Conservation (phyloP, 768 basidiomycete species). For the Kwoniella pini region DNA sequence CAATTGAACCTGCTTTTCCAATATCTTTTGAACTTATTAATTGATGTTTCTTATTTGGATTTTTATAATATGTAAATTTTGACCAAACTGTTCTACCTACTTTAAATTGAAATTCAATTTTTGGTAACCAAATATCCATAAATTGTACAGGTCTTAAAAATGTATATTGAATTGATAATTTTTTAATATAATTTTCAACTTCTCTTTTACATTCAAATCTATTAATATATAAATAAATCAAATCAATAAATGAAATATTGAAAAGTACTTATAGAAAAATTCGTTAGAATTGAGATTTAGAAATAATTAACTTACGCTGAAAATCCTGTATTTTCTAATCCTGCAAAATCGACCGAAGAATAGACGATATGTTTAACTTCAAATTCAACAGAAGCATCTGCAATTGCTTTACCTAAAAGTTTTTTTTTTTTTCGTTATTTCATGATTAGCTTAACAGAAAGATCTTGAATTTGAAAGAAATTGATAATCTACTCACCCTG, state of each 20-base stretch:
- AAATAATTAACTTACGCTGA: conserved; percentile 15
- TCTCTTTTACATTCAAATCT: conserved; percentile 32
- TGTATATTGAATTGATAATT: conserved; percentile 18
- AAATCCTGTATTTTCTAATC: conserved; percentile 10
- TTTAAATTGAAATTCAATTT: conserved; percentile 14
- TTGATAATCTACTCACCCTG: conserved; percentile 22
- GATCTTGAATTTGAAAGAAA: not conserved
- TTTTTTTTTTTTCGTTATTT: not conserved
- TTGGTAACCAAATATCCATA: conserved; percentile 32
- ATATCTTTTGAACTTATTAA: conserved; percentile 28
- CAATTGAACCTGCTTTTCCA: conserved; percentile 22
- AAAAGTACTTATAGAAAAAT: no score
- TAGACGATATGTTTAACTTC: conserved; percentile 35
- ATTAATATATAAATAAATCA: no score
- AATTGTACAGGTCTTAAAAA: conserved; percentile 36
- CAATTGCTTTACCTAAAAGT: conserved; percentile 29
- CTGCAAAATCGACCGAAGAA: conserved; percentile 28
- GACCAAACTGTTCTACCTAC: conserved; percentile 24
- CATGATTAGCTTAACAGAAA: no score
- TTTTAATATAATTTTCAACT: conserved; percentile 31
- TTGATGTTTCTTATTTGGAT: conserved; percentile 30
- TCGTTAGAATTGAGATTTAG: no score
- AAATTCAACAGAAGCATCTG: conserved; percentile 21
- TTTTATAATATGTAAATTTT: conserved; percentile 14
- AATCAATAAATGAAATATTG: no score